phyloP scores from a whole-genome alignment of 768 basidiomycete genomes.

The Auricularia auricula-judae region DNA sequence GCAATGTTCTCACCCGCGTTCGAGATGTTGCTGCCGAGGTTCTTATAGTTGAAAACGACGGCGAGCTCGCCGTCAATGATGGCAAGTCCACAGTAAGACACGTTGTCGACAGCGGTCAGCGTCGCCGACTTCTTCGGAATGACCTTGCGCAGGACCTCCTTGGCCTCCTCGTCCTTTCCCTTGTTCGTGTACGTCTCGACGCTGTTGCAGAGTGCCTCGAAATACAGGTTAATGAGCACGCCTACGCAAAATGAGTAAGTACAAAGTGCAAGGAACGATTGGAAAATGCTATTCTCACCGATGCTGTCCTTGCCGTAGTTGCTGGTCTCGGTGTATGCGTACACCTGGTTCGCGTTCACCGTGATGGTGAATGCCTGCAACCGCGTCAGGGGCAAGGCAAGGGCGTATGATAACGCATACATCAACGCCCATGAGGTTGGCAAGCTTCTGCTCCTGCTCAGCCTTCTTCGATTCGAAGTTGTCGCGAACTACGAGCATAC shows the following conservation, averaged over 20 bases:
- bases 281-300: neutral
- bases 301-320: neutral
- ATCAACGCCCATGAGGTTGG: neutral
- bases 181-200: neutral
- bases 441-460: neutral
- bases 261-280: neutral
- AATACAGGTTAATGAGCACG: neutral
- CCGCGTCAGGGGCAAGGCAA: neutral
- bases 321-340: neutral
- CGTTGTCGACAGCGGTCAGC: neutral
- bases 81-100: neutral
- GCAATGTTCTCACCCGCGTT: neutral
- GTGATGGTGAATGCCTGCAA: neutral
- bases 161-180: neutral
- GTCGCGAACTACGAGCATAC: neutral
- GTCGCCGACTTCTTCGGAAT: neutral
- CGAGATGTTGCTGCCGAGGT: neutral
- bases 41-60: neutral
- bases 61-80: neutral
- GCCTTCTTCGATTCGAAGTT: neutral
- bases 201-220: neutral
- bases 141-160: neutral
- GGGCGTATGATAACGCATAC: neutral
- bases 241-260: neutral
- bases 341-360: neutral